Base-by-base conservation (phyloP, 495 filamentous ascomycete species). In the Mytilinidion resinicola region DNA sequence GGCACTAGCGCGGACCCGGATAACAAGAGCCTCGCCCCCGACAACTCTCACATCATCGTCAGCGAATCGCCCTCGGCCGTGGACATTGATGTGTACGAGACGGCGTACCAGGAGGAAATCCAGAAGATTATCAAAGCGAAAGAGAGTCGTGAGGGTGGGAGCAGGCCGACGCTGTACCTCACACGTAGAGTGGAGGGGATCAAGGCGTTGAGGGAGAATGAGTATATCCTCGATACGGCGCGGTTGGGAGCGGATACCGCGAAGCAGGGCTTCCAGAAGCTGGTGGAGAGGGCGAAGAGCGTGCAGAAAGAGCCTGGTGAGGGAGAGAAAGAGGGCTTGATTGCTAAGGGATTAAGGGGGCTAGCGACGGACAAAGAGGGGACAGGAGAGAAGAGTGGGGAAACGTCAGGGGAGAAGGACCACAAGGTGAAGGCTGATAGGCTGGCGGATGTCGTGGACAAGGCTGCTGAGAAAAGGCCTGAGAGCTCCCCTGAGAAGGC, bases 51-150 rank as follows among this genome's bases (percentile, higher is more conserved):
- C 25, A 57, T 15, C 20, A 49, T 86, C 15, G 84, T 96, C 41
- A 87, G 87, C 53, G 90, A 96, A 66, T 91, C 87, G 9, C 91
- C 90, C 9, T 82, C 83, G 1, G 85, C 83, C 8, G 86, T 86
- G 5, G 88, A 92, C 44, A 86, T 89, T 60, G 83, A 91, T 62
- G 84, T 96, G 44, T 96, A 95, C 67, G 90, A 95, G 61, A 82
- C 79, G 0, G 92, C 92, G 4, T 97, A 95, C 64, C 81, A 86
- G 41, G 76, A 83, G 49, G 89, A 96, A 75, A 80, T 95, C 10
- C 81, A 87, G 53, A 82, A 86, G 9, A 95, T 96, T 65, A 66
- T 75, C 11, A 44, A 72, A 59, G 62, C 69, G 53, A 58, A 72
- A 64, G 67, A 75, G 66, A 57, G 65, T 53, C 58, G 66, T 56